phyloP scores from a whole-genome alignment of 306 rosid genomes.

The Vachellia collinsii region DNA sequence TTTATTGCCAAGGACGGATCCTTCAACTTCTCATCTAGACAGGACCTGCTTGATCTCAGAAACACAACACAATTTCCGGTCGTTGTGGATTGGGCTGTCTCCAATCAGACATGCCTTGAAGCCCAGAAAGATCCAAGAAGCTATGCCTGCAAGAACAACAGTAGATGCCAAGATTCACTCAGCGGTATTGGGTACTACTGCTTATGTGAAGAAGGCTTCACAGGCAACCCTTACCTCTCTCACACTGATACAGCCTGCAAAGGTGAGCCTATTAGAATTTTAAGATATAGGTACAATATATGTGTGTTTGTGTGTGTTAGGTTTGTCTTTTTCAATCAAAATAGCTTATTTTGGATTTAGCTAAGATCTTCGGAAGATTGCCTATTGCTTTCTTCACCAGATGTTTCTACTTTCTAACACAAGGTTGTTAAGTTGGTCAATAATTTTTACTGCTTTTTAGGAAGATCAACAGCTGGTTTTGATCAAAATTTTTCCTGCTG shows the following conservation, averaged over 20 bases:
- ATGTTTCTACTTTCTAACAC: too few relatives aligned
- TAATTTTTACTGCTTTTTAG: too few relatives aligned
- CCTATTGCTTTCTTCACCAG: too few relatives aligned
- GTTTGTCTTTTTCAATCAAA: too few relatives aligned
- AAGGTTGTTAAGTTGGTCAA: too few relatives aligned
- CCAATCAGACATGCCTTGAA: background rate
- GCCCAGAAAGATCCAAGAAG: background rate
- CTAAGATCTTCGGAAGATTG: too few relatives aligned
- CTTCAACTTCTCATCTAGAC: background rate
- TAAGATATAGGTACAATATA: too few relatives aligned
- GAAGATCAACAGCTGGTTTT: too few relatives aligned
- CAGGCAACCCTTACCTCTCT: background rate
- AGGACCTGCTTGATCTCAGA: conserved; percentile 10
- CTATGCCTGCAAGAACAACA: background rate
- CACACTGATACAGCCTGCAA: background rate
- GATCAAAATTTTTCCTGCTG: too few relatives aligned
- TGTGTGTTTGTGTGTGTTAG: too few relatives aligned
- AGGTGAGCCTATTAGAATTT: background rate
- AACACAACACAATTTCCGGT: background rate
- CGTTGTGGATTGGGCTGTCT: background rate
- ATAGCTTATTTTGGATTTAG: too few relatives aligned
- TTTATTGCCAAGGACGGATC: conserved; percentile 28
- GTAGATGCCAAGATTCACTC: background rate
- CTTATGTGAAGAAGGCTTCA: background rate
- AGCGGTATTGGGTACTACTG: background rate